phyloP scores from a whole-genome alignment of 2,329 filamentous ascomycete species.

The Phialocephala subalpina region DNA sequence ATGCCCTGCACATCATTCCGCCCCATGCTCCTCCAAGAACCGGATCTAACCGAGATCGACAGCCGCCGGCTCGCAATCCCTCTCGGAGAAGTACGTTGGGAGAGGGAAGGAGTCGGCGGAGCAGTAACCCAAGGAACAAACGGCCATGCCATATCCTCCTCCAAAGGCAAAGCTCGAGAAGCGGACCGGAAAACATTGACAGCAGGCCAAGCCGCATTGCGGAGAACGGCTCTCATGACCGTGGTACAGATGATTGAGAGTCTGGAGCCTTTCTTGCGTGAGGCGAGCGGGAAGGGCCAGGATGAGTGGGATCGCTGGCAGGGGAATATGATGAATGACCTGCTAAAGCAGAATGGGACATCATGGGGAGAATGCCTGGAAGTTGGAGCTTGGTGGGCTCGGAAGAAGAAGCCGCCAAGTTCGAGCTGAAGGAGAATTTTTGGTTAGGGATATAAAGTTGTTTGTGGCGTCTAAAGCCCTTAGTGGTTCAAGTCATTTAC shows the following conservation, averaged over 20 bases:
- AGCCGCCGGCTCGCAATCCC: conserved; percentile 86
- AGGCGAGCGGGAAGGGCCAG: conserved; percentile 84
- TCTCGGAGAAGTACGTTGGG: conserved; percentile 85
- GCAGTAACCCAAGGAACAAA: conserved; percentile 68
- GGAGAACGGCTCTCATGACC: conserved; percentile 81
- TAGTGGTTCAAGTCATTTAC: conserved; percentile 19
- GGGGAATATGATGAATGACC: conserved; percentile 83
- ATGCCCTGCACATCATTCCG: conserved; percentile 82
- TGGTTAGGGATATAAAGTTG: conserved; percentile 11
- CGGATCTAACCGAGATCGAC: conserved; percentile 75
- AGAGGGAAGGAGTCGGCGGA: conserved; percentile 75
- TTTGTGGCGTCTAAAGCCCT: conserved; percentile 2
- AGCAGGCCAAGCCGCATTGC: conserved; percentile 75
- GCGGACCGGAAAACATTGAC: conserved; percentile 39
- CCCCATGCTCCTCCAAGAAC: conserved; percentile 82
- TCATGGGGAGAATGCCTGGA: conserved; percentile 86
- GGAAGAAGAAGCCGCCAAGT: conserved; percentile 72
- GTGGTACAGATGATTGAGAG: conserved; percentile 86
- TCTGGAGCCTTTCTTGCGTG: conserved; percentile 82
- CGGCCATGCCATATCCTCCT: conserved; percentile 48
- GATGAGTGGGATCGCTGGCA: conserved; percentile 95
- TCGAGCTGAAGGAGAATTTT: conserved; percentile 14
- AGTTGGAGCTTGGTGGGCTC: conserved; percentile 88
- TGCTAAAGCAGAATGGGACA: conserved; percentile 81
- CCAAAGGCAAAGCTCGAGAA: conserved; percentile 43